Evolutionary conservation across 495 filamentous ascomycete species (phyloP).

Genomic region (Cercophora newfieldiana): DNA sequence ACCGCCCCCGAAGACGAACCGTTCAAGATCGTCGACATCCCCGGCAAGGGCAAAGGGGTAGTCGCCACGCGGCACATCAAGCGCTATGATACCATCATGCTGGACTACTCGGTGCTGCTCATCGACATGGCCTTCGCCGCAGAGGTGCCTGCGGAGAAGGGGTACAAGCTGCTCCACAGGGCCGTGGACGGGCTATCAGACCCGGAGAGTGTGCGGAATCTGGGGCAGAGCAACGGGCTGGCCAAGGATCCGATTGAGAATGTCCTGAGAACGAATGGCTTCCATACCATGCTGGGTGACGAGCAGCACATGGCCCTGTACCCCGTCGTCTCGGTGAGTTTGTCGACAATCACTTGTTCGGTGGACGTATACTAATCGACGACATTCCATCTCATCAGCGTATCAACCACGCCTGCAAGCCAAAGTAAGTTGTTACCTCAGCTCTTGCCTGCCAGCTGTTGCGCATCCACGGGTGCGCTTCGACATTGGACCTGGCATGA

Average conservation of each 20-base stretch:
- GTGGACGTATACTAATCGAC: neutral
- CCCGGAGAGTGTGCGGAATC: slow-evolving; percentile 29
- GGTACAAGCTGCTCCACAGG: slow-evolving; percentile 35
- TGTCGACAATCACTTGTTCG: neutral
- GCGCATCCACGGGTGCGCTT: too few relatives aligned
- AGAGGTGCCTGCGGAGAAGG: slow-evolving; percentile 27
- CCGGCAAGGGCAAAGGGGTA: slow-evolving; percentile 41
- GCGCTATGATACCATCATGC: slow-evolving; percentile 36
- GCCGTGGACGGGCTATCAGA: slow-evolving; percentile 38
- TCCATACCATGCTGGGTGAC: slow-evolving; percentile 33
- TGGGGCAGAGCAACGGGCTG: slow-evolving; percentile 34
- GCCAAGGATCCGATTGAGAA: slow-evolving; percentile 42
- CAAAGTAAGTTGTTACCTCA: slow-evolving; percentile 34
- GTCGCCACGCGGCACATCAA: slow-evolving; percentile 36
- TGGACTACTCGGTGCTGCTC: slow-evolving; percentile 39
- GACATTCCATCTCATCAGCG: slow-evolving; percentile 23
- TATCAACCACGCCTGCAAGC: slow-evolving; percentile 44
- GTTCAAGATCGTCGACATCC: slow-evolving; percentile 36
- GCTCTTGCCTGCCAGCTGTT: neutral
- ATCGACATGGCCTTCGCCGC: slow-evolving; percentile 39
- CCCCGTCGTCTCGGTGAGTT: slow-evolving; percentile 38
- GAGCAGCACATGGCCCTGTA: slow-evolving; percentile 40
- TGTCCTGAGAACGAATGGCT: slow-evolving; percentile 43
- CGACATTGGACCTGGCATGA: neutral
- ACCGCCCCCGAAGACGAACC: slow-evolving; percentile 12